Conservation (phyloP, 495 filamentous ascomycete genomes). For the Penicillium waksmanii region DNA sequence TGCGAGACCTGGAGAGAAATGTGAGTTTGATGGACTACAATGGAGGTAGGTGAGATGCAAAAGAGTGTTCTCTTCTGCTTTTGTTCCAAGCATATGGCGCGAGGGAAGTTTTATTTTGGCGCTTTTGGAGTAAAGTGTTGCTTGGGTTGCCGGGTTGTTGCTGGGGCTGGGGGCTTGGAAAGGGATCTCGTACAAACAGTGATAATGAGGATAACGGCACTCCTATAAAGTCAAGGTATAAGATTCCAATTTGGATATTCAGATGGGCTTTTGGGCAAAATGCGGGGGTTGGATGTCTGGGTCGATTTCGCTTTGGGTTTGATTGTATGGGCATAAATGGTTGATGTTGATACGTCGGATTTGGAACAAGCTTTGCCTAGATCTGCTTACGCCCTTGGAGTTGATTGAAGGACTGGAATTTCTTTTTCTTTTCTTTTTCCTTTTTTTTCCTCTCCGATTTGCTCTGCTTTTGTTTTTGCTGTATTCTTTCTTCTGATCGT, state of each 20-base stretch:
- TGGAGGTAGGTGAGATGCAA: not conserved
- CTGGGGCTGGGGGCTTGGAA: not conserved
- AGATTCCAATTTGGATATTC: conserved; percentile 23
- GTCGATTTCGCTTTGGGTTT: not conserved
- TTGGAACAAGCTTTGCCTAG: not conserved
- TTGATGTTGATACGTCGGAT: not conserved
- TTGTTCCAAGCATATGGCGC: not conserved
- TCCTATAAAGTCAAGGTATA: conserved; percentile 53
- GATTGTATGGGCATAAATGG: not conserved
- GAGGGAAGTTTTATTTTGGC: not conserved
- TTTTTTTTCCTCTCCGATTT: not conserved
- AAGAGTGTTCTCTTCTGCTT: too few relatives aligned
- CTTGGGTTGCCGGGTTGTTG: conserved; percentile 6
- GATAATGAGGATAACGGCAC: conserved; percentile 68
- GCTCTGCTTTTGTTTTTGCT: not conserved
- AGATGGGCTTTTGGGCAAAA: not conserved
- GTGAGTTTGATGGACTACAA: conserved; percentile 18
- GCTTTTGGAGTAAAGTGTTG: conserved; percentile 1
- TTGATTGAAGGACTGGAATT: not conserved
- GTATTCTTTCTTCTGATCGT: not conserved
- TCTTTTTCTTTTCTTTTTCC: not conserved
- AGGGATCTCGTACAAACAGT: conserved; percentile 57
- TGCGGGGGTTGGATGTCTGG: conserved; percentile 13
- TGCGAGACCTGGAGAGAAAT: conserved; percentile 56
- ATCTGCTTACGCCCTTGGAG: not conserved